phyloP scores from a whole-genome alignment of 1,139 yeast genomes.

The Diutina ranongensis region DNA sequence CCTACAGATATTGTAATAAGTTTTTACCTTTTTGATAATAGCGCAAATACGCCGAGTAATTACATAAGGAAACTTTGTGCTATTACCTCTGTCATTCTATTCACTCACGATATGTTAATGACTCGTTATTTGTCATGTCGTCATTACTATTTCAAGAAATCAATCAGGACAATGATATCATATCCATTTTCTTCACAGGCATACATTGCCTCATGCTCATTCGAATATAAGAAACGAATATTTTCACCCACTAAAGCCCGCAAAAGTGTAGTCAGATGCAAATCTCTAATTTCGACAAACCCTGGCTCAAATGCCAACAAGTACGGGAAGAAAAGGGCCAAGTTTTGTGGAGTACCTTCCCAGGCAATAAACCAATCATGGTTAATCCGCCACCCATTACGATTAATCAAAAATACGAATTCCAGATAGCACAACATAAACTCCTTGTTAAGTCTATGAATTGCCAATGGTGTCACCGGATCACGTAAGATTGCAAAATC shows the following conservation, averaged over 20 bases:
- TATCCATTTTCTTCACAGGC: constrained; percentile 87
- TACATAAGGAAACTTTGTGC: too few relatives aligned
- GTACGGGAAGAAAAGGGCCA: constrained; percentile 91
- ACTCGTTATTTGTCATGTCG: background rate
- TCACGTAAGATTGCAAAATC: constrained; percentile 91
- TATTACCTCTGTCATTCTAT: too few relatives aligned
- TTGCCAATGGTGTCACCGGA: constrained; percentile 74
- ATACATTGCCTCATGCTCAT: constrained; percentile 87
- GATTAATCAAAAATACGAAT: constrained; percentile 86
- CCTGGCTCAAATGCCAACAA: constrained; percentile 80
- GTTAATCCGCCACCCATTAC: constrained; percentile 93
- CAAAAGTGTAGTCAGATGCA: constrained; percentile 74
- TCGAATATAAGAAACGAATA: constrained; percentile 76
- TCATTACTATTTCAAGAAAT: constrained; percentile 41
- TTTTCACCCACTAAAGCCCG: constrained; percentile 93
- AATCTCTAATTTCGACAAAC: constrained; percentile 86
- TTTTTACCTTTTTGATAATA: too few relatives aligned
- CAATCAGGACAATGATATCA: constrained; percentile 85
- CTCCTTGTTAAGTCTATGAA: constrained; percentile 80
- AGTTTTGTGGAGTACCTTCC: constrained; percentile 93
- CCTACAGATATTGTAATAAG: too few relatives aligned
- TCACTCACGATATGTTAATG: too few relatives aligned
- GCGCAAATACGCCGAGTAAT: too few relatives aligned
- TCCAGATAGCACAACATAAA: constrained; percentile 82
- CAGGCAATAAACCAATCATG: constrained; percentile 92